Evolutionary conservation across 1,284 basidiomycete genomes (phyloP).

Genomic region (Naganishia albida): DNA sequence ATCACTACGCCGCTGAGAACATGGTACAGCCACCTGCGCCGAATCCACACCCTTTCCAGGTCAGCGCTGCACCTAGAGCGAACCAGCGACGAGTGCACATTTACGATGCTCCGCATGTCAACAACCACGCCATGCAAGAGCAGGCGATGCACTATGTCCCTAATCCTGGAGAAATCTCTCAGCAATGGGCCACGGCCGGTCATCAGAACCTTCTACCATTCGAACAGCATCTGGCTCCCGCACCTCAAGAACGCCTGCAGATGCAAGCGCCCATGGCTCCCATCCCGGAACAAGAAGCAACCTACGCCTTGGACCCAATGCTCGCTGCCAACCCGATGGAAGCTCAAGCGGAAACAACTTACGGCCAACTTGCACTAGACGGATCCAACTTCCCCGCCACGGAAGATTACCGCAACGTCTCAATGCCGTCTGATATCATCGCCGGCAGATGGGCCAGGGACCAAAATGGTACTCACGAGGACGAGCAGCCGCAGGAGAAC

Average conservation of each 20-base stretch:
- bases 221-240: not conserved
- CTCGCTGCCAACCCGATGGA: slow-evolving; percentile 10
- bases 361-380: slow-evolving; percentile 8
- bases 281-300: not conserved
- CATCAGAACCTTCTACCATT: slow-evolving; percentile 1
- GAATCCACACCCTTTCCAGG: not conserved
- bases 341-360: not conserved
- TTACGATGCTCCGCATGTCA: slow-evolving; percentile 4
- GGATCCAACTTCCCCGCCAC: slow-evolving; percentile 3
- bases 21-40: not conserved
- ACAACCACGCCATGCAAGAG: not conserved
- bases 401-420: slow-evolving; percentile 11
- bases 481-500: not conserved
- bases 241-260: not conserved
- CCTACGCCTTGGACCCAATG: slow-evolving; percentile 20
- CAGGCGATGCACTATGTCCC: not conserved
- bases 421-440: slow-evolving; percentile 32
- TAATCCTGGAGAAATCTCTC: not conserved
- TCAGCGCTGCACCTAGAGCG: not conserved
- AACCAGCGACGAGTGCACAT: not conserved
- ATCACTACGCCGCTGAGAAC: not conserved
- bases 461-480: not conserved
- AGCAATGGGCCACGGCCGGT: slow-evolving; percentile 2
- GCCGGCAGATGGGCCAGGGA: slow-evolving; percentile 29
- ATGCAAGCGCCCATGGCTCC: not conserved